Evolutionary conservation across 116 monocot species (phyloP), one percentile per base, ranked within the genome.

Genomic region (Trichopus zeylanicus): DNA sequence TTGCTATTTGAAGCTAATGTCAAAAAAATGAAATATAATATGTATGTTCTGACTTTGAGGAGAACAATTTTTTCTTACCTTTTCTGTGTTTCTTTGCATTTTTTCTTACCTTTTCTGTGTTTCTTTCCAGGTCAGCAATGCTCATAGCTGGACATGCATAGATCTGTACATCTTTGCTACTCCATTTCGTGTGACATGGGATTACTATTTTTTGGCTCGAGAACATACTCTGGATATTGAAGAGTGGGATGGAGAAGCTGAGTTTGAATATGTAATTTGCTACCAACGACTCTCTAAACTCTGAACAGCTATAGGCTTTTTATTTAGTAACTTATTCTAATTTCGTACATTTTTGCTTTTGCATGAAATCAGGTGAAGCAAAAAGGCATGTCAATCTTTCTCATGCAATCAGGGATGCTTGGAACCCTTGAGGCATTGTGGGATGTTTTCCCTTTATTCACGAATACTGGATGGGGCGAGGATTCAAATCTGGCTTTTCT

Each of bases 91-190:
- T 13, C 13, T 42, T 16, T 3, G 13, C 42, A 16, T 16, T 16
- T 42, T 16, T 42, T 42, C 8, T 42, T 13, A 42, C 13, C 42
- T n/a, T 11, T 57, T 34, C 22, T 59, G 32, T 20, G 29, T 25
- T 51, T 13, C 55, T 31, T 16, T 71, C 1, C 64, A 89, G 84
- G 55, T 34, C 19, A 78, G 34, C 58, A 73, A 76, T 30, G 67
- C 89, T 25, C 81, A 78, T 75, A 84, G 84, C 49, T 84, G 81
- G 89, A 84, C 89, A 29, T 89, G 89, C 70, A 77, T 84, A 62
- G 84, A 89, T 67, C 75, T 89, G 29, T 89, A 89, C 55, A 57
- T 84, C 49, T 84, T 84, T 78, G 89, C 81, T 46, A 89, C 89
- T 65, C 89, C 89, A 34, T 89, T 75, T 53, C 78, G 73, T 1